Base-by-base conservation (phyloP, 2,329 filamentous ascomycete genomes). In the Juglanconis oblonga region DNA sequence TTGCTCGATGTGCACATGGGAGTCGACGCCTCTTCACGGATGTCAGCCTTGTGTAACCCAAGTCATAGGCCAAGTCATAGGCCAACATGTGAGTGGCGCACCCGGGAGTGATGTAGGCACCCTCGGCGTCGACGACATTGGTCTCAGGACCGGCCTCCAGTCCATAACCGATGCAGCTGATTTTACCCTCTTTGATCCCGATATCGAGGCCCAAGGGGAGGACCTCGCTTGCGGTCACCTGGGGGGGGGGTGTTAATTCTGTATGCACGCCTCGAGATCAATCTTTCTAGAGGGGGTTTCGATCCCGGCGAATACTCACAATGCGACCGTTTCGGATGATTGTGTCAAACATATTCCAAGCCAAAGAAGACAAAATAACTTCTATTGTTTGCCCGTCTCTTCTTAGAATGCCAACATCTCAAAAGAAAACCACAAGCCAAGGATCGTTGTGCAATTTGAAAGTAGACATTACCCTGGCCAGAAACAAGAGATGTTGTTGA, bases 221-320 rank as follows among this genome's bases (percentile, higher is more conserved):
- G 5, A 79, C 69, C 61, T 81, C 79, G 31, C 74, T 73, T 4
- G 79, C 76, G 29, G 78, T 81, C 47, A 78, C 76, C 77, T 79
- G 35, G 33, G n/a, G n/a, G 38, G 38, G 38, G 4, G 38, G 3
- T 5, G 9, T 45, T 13, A 13, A 13, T 7, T 51, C 14, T 5
- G 17, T 24, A 24, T 24, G 24, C 24, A 24, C 24, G 24, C 24
- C 24, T 24, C 24, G 24, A 24, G 24, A 24, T 24, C 24, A 24
- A 24, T 24, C 24, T 24, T 24, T 24, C 24, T 24, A 42, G n/a
- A 14, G 38, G 38, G 4, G 38, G 3, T 5, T 14, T 45, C 42
- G 42, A 13, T 7, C 48, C 14, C 3, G 17, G 1, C 6, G 1
- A 29, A 3, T 4, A 62, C 64, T 59, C 56, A 69, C 68, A 45